Evolutionary conservation across 140 eudicot genomes (phyloP).

Genomic region (Anethum foeniculum): DNA sequence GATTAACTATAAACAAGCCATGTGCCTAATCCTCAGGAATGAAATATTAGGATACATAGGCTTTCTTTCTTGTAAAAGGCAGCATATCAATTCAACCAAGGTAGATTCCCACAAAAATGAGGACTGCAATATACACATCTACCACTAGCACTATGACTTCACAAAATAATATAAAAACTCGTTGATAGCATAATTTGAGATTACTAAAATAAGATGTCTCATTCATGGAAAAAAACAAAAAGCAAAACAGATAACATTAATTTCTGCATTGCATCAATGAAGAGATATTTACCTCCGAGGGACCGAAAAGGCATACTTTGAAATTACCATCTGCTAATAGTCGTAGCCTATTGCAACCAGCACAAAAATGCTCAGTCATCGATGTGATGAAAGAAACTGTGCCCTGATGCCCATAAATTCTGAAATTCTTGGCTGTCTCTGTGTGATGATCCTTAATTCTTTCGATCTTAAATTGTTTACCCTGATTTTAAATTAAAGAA

Average conservation of each 20-base stretch:
- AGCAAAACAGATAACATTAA: neutral
- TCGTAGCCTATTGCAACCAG: slow-evolving; percentile 9
- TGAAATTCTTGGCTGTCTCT: slow-evolving; percentile 13
- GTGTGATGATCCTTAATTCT: slow-evolving; percentile 10
- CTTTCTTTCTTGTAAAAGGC: neutral
- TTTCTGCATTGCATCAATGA: neutral
- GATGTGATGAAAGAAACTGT: slow-evolving; percentile 13
- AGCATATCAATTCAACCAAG: neutral
- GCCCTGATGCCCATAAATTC: slow-evolving; percentile 14
- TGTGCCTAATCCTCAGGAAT: neutral
- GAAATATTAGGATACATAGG: neutral
- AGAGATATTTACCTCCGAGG: slow-evolving; percentile 2
- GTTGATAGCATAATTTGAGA: neutral
- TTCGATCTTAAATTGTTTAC: neutral
- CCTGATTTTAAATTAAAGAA: neutral
- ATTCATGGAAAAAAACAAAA: neutral
- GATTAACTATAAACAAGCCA: neutral
- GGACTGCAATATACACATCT: neutral
- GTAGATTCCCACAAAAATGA: neutral
- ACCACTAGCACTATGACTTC: neutral
- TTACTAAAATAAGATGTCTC: neutral
- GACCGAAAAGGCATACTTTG: slow-evolving; percentile 9
- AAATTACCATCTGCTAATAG: slow-evolving; percentile 10
- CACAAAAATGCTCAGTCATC: slow-evolving; percentile 14
- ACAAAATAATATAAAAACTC: neutral